These are phyloP conservation scores for Mycena rosella DNA, from an alignment of 768 basidiomycete species.

Conservation along the genomic window DNA sequence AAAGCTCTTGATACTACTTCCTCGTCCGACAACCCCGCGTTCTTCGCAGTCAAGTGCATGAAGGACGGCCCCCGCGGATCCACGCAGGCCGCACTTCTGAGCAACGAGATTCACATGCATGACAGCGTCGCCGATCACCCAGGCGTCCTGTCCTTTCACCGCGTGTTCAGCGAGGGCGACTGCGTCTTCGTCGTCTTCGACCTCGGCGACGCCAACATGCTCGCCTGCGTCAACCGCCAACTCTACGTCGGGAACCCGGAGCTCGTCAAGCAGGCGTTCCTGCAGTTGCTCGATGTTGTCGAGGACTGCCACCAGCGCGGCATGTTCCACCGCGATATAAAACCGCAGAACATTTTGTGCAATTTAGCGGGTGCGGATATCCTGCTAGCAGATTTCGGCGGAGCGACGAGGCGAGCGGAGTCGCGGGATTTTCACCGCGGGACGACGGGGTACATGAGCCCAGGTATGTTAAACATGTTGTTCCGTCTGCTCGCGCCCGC, in stretches of 20 bases:
- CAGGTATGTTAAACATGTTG: too few relatives aligned
- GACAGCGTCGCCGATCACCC: background rate
- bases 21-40: background rate
- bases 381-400: slow-evolving; percentile 7
- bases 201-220: background rate
- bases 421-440: background rate
- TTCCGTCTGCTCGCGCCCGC: background rate
- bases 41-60: slow-evolving; percentile 26
- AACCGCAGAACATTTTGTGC: background rate
- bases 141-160: background rate
- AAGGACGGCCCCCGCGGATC: background rate
- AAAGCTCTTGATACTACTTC: slow-evolving; percentile 72
- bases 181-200: slow-evolving; percentile 3
- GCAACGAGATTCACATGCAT: background rate
- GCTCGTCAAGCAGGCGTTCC: background rate
- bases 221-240: background rate
- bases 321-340: slow-evolving; percentile 18
- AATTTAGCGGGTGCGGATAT: background rate
- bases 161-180: background rate
- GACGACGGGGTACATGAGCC: background rate
- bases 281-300: slow-evolving; percentile 15
- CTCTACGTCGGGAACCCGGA: background rate
- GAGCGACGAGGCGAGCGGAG: background rate
- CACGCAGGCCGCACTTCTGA: background rate
- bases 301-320: background rate